Conservation (phyloP, 2,329 filamentous ascomycete genomes). For the Sarocladium brachiariae region DNA sequence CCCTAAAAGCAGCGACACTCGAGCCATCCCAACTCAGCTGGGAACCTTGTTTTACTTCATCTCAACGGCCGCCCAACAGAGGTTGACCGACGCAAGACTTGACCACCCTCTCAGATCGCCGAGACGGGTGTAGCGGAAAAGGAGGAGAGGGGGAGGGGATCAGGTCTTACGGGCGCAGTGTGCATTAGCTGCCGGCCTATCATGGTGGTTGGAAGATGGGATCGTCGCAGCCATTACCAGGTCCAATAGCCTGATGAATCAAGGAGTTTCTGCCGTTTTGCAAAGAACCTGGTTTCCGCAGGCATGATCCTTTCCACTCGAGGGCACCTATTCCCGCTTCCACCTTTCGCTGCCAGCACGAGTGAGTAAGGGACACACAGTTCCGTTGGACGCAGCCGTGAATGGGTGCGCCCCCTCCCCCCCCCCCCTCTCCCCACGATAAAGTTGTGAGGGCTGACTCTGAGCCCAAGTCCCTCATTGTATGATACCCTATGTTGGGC, state of each 20-base stretch:
- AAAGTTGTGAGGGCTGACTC: background rate
- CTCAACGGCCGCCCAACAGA: background rate
- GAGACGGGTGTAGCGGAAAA: background rate
- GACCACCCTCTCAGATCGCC: background rate
- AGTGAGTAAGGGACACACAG: no score
- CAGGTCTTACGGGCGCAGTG: background rate
- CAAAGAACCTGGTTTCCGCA: no score
- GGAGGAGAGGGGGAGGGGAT: background rate
- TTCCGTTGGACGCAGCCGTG: no score
- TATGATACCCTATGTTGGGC: constrained; percentile 6
- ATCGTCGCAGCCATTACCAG: background rate
- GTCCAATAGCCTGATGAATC: background rate
- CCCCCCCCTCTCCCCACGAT: no score
- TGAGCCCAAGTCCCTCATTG: background rate
- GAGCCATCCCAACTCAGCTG: background rate
- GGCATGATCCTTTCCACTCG: no score
- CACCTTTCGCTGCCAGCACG: no score
- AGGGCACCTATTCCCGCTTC: no score
- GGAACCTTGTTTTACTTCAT: no score
- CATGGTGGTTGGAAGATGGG: background rate
- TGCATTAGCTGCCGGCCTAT: background rate
- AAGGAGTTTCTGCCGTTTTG: background rate
- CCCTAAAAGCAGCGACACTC: background rate
- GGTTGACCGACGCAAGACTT: background rate
- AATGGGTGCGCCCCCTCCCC: no score